Percentiles rank a stretch among this genome's conserved stretches.
Conservation (phyloP, 73 alveolate species). For the Paramecium biaurelia region DNA sequence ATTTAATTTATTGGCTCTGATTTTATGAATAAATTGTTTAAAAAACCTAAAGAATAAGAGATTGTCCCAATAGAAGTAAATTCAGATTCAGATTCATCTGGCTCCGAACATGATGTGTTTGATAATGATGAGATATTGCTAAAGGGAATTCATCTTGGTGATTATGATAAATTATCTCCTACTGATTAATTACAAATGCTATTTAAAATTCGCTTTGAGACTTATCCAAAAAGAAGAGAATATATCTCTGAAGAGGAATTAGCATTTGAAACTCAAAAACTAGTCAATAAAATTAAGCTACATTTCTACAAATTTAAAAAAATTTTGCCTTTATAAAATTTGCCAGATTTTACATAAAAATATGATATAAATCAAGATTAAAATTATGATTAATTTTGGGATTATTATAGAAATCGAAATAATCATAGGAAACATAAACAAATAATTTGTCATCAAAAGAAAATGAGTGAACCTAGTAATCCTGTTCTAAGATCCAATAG, state of each 20-base stretch:
- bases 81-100: conserved; percentile 12
- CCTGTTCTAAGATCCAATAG: background rate
- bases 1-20: background rate
- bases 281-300: background rate
- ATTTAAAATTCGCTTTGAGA: background rate
- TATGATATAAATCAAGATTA: background rate
- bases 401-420: background rate
- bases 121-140: conserved; percentile 30
- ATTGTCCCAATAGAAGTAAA: background rate
- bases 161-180: background rate
- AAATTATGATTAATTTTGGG: background rate
- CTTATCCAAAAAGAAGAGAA: conserved; percentile 9
- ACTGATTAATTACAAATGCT: conserved; percentile 20
- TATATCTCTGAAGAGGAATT: background rate
- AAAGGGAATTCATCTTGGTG: conserved; percentile 10
- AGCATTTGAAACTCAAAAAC: background rate
- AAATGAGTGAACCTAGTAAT: conserved; percentile 8
- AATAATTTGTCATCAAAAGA: background rate
- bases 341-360: background rate
- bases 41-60: background rate
- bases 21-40: background rate
- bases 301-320: background rate
- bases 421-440: conserved; percentile 25
- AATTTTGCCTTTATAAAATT: background rate
- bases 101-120: conserved; percentile 32